Evolutionary conservation across 768 basidiomycete species (phyloP).

Genomic region (Kwoniella bestiolae): DNA sequence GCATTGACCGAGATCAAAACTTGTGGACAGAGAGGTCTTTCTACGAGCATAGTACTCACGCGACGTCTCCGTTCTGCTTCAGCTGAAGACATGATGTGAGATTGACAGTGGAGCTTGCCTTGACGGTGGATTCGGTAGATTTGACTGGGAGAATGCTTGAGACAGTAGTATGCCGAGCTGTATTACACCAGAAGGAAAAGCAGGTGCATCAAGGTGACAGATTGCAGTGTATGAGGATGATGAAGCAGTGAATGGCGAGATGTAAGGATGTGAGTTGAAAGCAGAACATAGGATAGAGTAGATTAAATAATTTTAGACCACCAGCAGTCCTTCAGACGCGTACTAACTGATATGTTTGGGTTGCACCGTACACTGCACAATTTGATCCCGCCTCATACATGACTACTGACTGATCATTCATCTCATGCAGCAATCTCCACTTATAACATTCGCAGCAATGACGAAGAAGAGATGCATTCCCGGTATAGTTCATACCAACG

Average conservation of each 20-base stretch:
- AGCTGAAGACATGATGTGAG: conserved; percentile 24
- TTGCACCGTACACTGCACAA: no score
- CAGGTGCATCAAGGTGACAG: no score
- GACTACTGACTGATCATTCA: no score
- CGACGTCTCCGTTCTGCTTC: conserved; percentile 30
- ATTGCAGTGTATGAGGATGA: not conserved
- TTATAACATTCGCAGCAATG: no score
- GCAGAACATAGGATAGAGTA: not conserved
- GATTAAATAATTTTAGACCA: not conserved
- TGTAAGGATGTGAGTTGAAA: not conserved
- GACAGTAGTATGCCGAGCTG: no score
- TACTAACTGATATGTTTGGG: no score
- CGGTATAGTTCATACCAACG: no score
- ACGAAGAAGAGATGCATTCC: no score
- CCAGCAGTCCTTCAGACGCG: not conserved
- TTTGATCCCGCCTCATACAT: not conserved
- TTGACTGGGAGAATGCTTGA: no score
- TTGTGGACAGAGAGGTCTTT: not conserved
- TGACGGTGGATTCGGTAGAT: no score
- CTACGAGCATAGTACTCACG: conserved; percentile 9
- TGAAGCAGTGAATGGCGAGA: not conserved
- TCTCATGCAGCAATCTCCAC: no score
- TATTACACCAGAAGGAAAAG: no score
- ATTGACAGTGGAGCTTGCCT: not conserved
- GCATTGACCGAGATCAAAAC: not conserved